Conservation (phyloP, 2,329 filamentous ascomycete species). For the Orbilia oligospora region DNA sequence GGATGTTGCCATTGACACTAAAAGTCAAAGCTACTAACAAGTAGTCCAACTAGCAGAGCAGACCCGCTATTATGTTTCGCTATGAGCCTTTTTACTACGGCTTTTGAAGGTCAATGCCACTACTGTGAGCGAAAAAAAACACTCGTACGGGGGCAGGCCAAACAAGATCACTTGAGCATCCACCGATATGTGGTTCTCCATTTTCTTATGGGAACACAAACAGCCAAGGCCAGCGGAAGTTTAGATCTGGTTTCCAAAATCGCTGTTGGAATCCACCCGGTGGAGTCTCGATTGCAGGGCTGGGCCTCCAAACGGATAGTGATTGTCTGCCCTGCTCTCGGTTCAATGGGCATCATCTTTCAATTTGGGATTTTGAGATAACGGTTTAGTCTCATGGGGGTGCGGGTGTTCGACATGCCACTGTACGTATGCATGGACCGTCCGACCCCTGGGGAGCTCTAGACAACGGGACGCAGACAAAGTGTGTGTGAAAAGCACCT, state of each 20-base stretch:
- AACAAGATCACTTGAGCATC: constrained; percentile 30
- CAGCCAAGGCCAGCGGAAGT: constrained; percentile 52
- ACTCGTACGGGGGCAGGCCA: constrained; percentile 11
- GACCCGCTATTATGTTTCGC: constrained; percentile 49
- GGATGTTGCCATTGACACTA: constrained; percentile 58
- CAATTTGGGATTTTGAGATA: constrained; percentile 51
- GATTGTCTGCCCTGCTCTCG: constrained; percentile 46
- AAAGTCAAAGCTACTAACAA: constrained; percentile 51
- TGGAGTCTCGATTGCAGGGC: constrained; percentile 56
- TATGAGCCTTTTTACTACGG: constrained; percentile 58
- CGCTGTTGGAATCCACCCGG: constrained; percentile 49
- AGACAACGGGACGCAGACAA: constrained; percentile 34
- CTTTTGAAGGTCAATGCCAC: constrained; percentile 32
- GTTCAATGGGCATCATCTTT: constrained; percentile 54
- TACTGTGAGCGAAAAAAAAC: constrained; percentile 6
- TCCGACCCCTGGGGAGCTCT: constrained; percentile 51
- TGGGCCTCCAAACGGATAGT: constrained; percentile 43
- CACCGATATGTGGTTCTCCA: constrained; percentile 27
- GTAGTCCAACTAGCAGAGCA: constrained; percentile 24
- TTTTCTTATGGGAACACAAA: constrained; percentile 34
- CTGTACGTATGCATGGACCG: constrained; percentile 24
- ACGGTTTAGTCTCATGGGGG: constrained; percentile 46
- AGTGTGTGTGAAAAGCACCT: constrained; percentile 48
- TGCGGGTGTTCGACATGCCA: constrained; percentile 27
- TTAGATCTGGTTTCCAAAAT: constrained; percentile 61